Evolutionary conservation across 768 basidiomycete species (phyloP), one percentile per base, ranked within the genome.

Genomic region (Leccinum broughii): DNA sequence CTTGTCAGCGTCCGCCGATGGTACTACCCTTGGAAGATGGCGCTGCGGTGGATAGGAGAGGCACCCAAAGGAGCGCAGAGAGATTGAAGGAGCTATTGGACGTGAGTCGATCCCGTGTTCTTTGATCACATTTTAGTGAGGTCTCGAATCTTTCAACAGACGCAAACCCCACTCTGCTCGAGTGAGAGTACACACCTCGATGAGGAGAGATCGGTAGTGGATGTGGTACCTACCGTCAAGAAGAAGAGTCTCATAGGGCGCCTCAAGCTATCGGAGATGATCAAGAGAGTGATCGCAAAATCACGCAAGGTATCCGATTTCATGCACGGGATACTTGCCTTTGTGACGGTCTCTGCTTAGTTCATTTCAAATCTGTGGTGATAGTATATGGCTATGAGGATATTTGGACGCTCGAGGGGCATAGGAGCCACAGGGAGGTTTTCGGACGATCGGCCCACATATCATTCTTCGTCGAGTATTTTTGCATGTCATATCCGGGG

Each of bases 351-450:
- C 49, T 62, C 26, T 55, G 11, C n/a, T 24, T 60, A 70, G 70
- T 57, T 72, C 59, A 61, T 70, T 55, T 57, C 53, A 58, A 58
- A 37, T 30, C 51, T 72, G 13, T 70, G 70, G 68, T 65, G 46
- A 67, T 49, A 51, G 20, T 53, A 56, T 58, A 32, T 32, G 51
- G 34, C 9, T 24, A 30, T 55, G 26, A 22, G 32, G 28, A 28
- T 51, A 51, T 64, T 50, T 51, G 22, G 22, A 51, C 28, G 57
- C 55, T 57, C 24, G 56, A 58, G 52, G 44, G 44, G 22, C n/a
- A 39, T 48, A 50, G 20, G 22, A 17, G 30, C 22, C 28, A 14
- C 7, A 48, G 30, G 30, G 4, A 53, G 58, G n/a, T 56, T 59
- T 57, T 57, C 20, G 53, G 64, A 64, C 59, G 53, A 54, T 55